Percentiles rank a stretch among this genome's conserved stretches.
Evolutionary conservation across 371 early-diverging fungal species (phyloP).

Genomic region (Rhizomucor miehei): DNA sequence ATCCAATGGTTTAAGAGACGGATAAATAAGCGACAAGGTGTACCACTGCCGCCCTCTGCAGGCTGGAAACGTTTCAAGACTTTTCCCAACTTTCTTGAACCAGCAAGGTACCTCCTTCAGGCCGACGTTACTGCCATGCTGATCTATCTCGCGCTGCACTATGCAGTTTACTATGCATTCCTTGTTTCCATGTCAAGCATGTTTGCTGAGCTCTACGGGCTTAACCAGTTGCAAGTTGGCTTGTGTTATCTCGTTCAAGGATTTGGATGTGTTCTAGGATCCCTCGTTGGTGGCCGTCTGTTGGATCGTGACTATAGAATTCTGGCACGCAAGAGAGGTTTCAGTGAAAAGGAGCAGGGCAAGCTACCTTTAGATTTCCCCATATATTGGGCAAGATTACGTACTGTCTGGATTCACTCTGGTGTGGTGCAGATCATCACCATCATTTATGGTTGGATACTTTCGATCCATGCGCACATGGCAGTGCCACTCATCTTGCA

Average conservation of each 20-base stretch:
- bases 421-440: constrained; percentile 12
- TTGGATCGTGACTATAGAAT: constrained; percentile 31
- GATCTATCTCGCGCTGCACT: constrained; percentile 17
- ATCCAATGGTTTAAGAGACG: constrained; percentile 12
- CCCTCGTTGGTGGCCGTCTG: constrained; percentile 21
- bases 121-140: constrained; percentile 15
- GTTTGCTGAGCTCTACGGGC: constrained; percentile 18
- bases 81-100: constrained; percentile 9
- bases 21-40: neutral
- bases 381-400: constrained; percentile 26
- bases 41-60: too few species aligned
- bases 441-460: constrained; percentile 31
- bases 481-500: constrained; percentile 28
- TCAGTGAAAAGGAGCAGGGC: constrained; percentile 8
- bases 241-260: constrained; percentile 34
- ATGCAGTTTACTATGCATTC: constrained; percentile 19
- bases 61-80: neutral
- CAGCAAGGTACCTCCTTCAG: constrained; percentile 16
- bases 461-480: constrained; percentile 20
- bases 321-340: constrained; percentile 9
- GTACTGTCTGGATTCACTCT: constrained; percentile 19
- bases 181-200: constrained; percentile 23
- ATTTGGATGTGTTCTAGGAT: constrained; percentile 27
- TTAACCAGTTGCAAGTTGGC: constrained; percentile 28
- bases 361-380: constrained; percentile 21